Evolutionary conservation across 345 rosid genomes (phyloP).

Genomic region (Firmiana major): DNA sequence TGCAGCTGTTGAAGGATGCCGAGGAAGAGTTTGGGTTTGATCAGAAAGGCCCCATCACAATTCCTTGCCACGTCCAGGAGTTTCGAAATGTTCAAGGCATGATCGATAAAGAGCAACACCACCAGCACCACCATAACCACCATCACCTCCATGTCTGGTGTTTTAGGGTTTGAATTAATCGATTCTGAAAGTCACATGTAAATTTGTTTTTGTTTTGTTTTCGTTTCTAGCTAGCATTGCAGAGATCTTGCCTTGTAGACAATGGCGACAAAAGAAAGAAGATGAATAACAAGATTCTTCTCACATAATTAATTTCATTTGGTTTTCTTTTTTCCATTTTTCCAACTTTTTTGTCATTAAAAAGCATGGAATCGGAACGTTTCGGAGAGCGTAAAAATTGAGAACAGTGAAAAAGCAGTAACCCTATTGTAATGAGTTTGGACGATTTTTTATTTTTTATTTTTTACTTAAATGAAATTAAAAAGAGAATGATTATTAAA

Average conservation of each 20-base stretch:
- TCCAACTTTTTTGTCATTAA: neutral
- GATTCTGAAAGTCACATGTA: neutral
- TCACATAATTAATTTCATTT: neutral
- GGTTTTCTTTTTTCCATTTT: neutral
- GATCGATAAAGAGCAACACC: constrained; percentile 57
- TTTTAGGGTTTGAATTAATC: constrained; percentile 40
- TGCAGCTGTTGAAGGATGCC: constrained; percentile 58
- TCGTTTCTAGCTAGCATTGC: neutral
- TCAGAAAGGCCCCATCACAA: constrained; percentile 72
- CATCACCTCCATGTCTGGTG: constrained; percentile 38
- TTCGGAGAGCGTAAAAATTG: neutral
- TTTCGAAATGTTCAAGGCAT: constrained; percentile 64
- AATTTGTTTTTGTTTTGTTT: neutral
- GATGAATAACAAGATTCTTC: neutral
- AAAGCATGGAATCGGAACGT: neutral
- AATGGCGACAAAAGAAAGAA: neutral
- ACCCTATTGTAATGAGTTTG: too few relatives aligned
- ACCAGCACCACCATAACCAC: too few relatives aligned
- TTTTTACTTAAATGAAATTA: too few relatives aligned
- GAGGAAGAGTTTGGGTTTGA: constrained; percentile 81
- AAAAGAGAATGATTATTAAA: too few relatives aligned
- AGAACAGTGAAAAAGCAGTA: too few relatives aligned
- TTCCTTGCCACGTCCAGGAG: constrained; percentile 81
- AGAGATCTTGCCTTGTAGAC: neutral
- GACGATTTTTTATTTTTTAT: too few relatives aligned